Evolutionary conservation across 116 monocot genomes (phyloP).

Genomic region (Papilionanthe hybrid): DNA sequence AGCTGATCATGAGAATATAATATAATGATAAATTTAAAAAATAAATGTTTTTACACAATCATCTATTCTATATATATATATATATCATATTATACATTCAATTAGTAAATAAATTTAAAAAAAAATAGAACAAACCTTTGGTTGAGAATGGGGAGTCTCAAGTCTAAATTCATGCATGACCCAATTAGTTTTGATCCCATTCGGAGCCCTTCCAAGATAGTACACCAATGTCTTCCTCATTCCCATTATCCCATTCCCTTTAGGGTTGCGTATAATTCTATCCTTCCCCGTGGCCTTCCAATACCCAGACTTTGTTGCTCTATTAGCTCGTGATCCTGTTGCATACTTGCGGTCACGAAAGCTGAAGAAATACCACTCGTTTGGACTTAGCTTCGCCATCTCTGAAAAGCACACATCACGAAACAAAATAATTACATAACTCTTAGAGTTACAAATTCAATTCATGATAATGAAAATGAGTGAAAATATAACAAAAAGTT

Average conservation of each 20-base stretch:
- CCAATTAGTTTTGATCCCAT: conserved; percentile 40
- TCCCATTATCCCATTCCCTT: conserved; percentile 20
- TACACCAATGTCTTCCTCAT: conserved; percentile 72
- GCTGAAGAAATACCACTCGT: conserved; percentile 76
- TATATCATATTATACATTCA: no score
- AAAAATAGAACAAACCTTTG: conserved; percentile 31
- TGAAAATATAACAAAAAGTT: no score
- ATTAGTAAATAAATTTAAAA: no score
- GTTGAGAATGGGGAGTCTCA: conserved; percentile 32
- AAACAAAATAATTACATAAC: background rate
- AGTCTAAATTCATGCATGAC: conserved; percentile 73
- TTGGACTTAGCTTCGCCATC: conserved; percentile 34
- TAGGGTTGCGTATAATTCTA: conserved; percentile 13
- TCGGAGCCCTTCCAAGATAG: conserved; percentile 56
- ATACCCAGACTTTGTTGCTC: conserved; percentile 49
- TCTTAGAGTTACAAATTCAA: no score
- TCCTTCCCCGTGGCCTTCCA: conserved; percentile 63
- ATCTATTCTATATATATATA: no score
- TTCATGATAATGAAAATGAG: no score
- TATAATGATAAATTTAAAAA: no score
- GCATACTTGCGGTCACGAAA: conserved; percentile 55
- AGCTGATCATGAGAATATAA: no score
- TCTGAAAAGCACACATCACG: conserved; percentile 6
- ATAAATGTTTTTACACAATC: no score
- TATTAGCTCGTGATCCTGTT: conserved; percentile 46